phyloP scores from a whole-genome alignment of 345 rosid genomes.

The Eucalyptus brandiana region DNA sequence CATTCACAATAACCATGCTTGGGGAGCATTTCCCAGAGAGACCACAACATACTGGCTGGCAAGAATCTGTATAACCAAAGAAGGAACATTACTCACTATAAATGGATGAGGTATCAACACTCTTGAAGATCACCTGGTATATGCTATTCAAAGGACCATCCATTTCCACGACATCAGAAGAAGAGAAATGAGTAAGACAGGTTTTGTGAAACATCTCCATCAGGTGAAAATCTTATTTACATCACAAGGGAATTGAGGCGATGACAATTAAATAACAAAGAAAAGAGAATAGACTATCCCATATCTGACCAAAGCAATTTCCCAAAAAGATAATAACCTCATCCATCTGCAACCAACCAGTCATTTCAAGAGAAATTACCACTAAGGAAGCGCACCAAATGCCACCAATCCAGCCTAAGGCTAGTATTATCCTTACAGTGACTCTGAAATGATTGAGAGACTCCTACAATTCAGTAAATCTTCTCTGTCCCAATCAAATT shows the following conservation, averaged over 20 bases:
- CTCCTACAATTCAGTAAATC: background rate
- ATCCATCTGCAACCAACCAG: background rate
- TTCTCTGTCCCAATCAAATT: background rate
- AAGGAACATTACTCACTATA: background rate
- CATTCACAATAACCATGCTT: background rate
- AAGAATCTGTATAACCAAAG: background rate
- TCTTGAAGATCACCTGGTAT: background rate
- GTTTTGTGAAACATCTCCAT: background rate
- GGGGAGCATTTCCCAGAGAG: background rate
- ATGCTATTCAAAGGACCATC: background rate
- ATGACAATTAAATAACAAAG: background rate
- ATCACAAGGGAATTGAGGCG: background rate
- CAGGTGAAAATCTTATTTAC: background rate
- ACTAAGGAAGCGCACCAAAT: background rate
- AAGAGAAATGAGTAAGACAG: background rate
- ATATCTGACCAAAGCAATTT: background rate
- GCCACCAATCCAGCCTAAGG: background rate
- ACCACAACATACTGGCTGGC: background rate
- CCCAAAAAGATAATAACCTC: background rate
- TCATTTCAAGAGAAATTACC: background rate
- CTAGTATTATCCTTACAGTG: background rate
- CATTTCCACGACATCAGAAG: background rate
- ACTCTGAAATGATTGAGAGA: background rate
- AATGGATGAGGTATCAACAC: background rate
- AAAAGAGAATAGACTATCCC: background rate